Base-by-base conservation (phyloP, 148 eudicot genomes). In the Fallopia convolvulus region DNA sequence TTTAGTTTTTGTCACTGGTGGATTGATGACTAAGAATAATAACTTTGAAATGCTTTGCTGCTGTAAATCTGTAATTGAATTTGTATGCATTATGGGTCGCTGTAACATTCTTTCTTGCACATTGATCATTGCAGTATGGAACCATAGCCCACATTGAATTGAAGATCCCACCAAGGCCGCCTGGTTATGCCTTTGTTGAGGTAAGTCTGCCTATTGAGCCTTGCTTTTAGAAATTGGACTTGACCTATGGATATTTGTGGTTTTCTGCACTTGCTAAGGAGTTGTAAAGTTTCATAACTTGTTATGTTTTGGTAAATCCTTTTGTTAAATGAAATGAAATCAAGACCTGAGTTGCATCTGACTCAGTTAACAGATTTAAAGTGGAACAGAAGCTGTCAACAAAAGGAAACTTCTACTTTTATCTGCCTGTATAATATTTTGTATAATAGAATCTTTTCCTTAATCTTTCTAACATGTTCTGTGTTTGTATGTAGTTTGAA, bases 171-270 rank as follows among this genome's bases (percentile, higher is more conserved):
- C 99, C 99, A 73, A 88, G 99, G 79, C 99, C 99, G 74, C 99
- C 99, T 60, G 97, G 99, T 66, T 95, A 95, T 87, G 97, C 97
- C 10, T 95, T 95, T 87, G 97, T 95, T 83, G 97, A 95, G 97
- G 99, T 91, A 77, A 79, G 81, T 46, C 72, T 80, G 17, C 55
- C 53, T 73, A 48, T 36, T 36, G 47, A 44, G 47, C 47, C 39
- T 10, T 61, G 39, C 40, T 26, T 30, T 39, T 61, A 33, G 61
- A 63, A 63, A 26, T 26, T 26, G 70, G 39, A 63, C 15, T 12
- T 61, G 56, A 61, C 70, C 39, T 26, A 23, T 68, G 72, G 2
- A 61, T 61, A 11, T 15, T 36, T 36, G 42, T 36, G 46, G 10
- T 5, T 32, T 65, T 18, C 40, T 15, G 1, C 40, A 32, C 41